Percentiles rank a stretch among this genome's conserved stretches.
Conservation (phyloP, 768 basidiomycete species). For the Lenzites betulinus region DNA sequence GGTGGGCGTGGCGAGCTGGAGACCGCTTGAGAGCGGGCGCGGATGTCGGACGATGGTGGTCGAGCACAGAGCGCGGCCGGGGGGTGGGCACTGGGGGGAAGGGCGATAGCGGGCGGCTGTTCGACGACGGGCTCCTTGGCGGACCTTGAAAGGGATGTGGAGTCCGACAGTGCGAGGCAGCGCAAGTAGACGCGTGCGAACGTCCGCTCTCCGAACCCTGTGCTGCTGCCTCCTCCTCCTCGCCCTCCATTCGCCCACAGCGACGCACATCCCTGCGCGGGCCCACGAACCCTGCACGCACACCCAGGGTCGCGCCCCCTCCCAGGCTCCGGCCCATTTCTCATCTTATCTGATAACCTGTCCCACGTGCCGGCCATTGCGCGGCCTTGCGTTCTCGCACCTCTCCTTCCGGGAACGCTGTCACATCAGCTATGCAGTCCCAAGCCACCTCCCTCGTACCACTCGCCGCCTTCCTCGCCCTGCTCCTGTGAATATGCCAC, state of each 20-base stretch:
- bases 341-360: constrained; percentile 23
- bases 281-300: not conserved
- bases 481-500: constrained; percentile 47
- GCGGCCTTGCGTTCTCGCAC: not conserved
- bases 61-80: not conserved
- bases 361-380: constrained; percentile 9
- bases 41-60: not conserved
- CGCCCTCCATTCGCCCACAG: too few relatives aligned
- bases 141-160: constrained; percentile 8
- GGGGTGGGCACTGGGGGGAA: not conserved
- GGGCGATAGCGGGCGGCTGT: constrained; percentile 1
- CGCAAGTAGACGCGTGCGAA: not conserved
- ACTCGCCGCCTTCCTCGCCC: constrained; percentile 47
- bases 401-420: not conserved
- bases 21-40: not conserved
- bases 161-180: constrained; percentile 4
- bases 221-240: too few relatives aligned
- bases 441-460: constrained; percentile 28
- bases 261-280: not conserved
- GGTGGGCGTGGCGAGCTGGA: not conserved
- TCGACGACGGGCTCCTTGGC: not conserved
- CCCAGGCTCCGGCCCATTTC: constrained; percentile 8
- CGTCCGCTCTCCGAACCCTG: too few relatives aligned
- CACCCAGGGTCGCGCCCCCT: not conserved
- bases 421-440: constrained; percentile 10